A percentile compares a stretch with the other conserved stretches of the same genome.
Evolutionary conservation across 768 basidiomycete genomes (phyloP).

Genomic region (Mycena chlorophos): DNA sequence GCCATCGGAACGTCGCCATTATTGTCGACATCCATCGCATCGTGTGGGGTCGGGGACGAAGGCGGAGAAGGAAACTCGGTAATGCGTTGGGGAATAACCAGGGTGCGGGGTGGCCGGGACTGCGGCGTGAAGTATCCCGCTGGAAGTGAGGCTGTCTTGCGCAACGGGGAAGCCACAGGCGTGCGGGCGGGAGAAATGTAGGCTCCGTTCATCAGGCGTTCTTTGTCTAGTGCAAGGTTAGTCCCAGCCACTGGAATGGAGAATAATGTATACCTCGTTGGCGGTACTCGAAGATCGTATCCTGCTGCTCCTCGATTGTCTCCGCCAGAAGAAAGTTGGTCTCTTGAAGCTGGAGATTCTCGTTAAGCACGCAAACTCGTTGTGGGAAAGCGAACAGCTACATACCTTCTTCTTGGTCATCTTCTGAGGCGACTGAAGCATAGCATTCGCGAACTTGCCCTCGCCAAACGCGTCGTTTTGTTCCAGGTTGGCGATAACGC

Average conservation of each 20-base stretch:
- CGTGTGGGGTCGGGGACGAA: not conserved
- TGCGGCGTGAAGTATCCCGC: not conserved
- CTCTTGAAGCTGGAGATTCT: not conserved
- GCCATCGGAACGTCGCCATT: not conserved
- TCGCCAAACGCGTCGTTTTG: not conserved
- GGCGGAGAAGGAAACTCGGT: not conserved
- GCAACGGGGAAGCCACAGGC: not conserved
- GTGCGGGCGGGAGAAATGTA: not conserved
- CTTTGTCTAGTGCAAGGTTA: not conserved
- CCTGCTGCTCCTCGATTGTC: not conserved
- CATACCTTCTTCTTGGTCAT: not conserved
- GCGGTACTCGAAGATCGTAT: not conserved
- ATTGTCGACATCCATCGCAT: not conserved
- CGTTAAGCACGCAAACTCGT: not conserved
- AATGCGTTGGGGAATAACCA: not conserved
- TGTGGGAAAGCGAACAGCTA: not conserved
- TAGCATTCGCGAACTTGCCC: not conserved
- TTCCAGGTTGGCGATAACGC: not conserved
- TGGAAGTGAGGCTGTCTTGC: not conserved
- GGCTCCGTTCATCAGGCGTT: not conserved
- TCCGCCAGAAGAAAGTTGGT: not conserved
- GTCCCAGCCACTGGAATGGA: not conserved
- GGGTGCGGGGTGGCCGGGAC: not conserved
- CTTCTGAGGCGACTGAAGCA: not conserved
- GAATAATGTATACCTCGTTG: not conserved